Evolutionary conservation across 2,329 filamentous ascomycete genomes (phyloP), one percentile per base, ranked within the genome.

Genomic region (Curvularia spicifera): DNA sequence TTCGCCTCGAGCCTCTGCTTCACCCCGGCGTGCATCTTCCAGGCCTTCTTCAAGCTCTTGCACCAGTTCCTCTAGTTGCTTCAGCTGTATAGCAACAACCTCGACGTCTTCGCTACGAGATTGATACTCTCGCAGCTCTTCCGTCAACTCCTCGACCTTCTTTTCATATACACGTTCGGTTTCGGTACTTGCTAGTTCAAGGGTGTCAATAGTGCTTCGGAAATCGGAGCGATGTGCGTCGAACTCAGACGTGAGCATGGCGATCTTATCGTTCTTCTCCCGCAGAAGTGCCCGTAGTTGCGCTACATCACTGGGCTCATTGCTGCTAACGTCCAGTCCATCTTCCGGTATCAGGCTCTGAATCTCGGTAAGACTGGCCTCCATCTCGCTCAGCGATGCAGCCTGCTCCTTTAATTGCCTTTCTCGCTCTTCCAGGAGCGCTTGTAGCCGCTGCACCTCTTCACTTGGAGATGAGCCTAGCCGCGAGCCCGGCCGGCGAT

Each of bases 251-350:
- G 93, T 98, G 67, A 99, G 85, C 82, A 94, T 89, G 26, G 90
- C 88, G 65, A 99, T 97, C 81, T 93, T 97, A 57, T 99, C 95
- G 70, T 97, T 97, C 84, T 96, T 97, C 78, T 99, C 95, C 24
- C 91, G 86, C 53, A 99, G 79, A 68, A 96, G 79, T n/a, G 89
- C 86, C 53, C 93, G 88, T 56, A 99, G 82, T 72, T 96, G 90
- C 5, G 85, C 76, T 2, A 88, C 84, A 73, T 97, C 93, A 65
- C 88, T 89, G 15, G 73, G 62, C 48, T 77, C 75, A 78, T 61
- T 80, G 78, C 68, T 80, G 76, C 69, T 78, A 65, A 60, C 80
- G 78, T 73, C 81, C 82, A 78, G 83, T 71, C 77, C 46, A 60
- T 78, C 76, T 40, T 72, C 71, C 3, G 83, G 89, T 71, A 96